Evolutionary conservation across 164 flowering plant species (phyloP).

Genomic region (Magnolia changhungtana): DNA sequence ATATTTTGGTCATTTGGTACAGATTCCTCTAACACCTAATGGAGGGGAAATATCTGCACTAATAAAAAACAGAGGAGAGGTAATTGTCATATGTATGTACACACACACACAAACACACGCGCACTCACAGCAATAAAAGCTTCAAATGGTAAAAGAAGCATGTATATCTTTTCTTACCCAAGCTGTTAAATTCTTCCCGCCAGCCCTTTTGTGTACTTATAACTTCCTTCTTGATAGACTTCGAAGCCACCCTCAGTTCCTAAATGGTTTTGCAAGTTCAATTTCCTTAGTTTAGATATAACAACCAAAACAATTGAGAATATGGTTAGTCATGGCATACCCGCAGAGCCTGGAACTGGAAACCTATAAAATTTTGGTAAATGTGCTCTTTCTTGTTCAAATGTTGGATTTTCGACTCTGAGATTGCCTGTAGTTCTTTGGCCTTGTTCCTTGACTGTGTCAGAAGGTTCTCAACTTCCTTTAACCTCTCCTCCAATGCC

Average conservation of each 20-base stretch:
- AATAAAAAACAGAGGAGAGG: too few relatives aligned
- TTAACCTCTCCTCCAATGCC: slow-evolving; percentile 45
- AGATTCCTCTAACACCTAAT: too few relatives aligned
- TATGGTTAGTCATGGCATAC: slow-evolving; percentile 29
- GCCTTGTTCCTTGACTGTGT: slow-evolving; percentile 49
- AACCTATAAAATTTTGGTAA: slow-evolving; percentile 44
- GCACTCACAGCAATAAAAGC: too few relatives aligned
- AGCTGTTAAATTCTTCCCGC: slow-evolving; percentile 50
- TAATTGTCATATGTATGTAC: too few relatives aligned
- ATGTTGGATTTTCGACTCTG: slow-evolving; percentile 45
- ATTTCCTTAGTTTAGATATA: neutral
- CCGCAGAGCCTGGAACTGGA: slow-evolving; percentile 51
- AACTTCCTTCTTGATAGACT: slow-evolving; percentile 61
- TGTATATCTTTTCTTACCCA: slow-evolving; percentile 43
- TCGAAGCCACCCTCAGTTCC: slow-evolving; percentile 60
- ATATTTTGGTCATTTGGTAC: too few relatives aligned
- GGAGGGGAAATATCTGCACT: too few relatives aligned
- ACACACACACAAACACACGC: too few relatives aligned
- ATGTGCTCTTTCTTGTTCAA: slow-evolving; percentile 59
- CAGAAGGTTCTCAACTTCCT: slow-evolving; percentile 54
- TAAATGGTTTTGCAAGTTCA: slow-evolving; percentile 22
- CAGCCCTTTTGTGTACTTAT: slow-evolving; percentile 41
- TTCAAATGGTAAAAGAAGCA: slow-evolving; percentile 4
- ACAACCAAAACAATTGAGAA: slow-evolving; percentile 1
- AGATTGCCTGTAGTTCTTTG: slow-evolving; percentile 53